Evolutionary conservation across 495 filamentous ascomycete species (phyloP), one percentile per base, ranked within the genome.

Genomic region (Cercophora scortea): DNA sequence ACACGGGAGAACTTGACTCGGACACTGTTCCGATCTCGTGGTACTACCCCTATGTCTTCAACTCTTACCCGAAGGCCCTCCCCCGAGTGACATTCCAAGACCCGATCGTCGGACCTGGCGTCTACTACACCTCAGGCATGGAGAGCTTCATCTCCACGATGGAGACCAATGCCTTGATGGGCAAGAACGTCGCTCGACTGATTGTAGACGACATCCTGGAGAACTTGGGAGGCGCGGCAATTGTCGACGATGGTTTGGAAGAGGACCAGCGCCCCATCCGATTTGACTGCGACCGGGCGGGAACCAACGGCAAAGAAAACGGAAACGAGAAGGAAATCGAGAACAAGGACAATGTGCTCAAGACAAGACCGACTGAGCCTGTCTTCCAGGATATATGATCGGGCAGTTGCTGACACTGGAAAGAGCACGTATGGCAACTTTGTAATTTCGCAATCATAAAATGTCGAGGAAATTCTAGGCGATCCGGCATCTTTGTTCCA

Each of bases 131-230:
- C 0, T 83, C 86, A 41, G 92, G 87, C 0, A 95, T 97, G 48
- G 93, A 98, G 71, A 85, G 83, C 57, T 96, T 98, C 60, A 95
- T 97, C 53, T 89, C 83, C 12, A 96, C 93, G 0, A 99, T 99
- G 93, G 93, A 99, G 75, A 99, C 94, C 8, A 97, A 86, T 65
- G 84, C 86, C 0, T 65, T 97, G 60, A 95, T 95, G 92, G 93
- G 93, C 0, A 91, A 82, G 78, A 97, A 98, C 70, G 86, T 97
- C 38, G 93, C 93, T 11, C 75, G 77, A 25, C 70, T 97, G 40
- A 78, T 96, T 46, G 74, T 85, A 5, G 79, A 90, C 58, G 82
- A 77, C 19, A 62, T 67, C 41, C 9, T 58, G 38, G 59, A 44
- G 3, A 16, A 41, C 47, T 44, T 8, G 16, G 32, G 40, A 61